Evolutionary conservation across 805 yeast species (phyloP).

Genomic region (Komagataella ulmi): DNA sequence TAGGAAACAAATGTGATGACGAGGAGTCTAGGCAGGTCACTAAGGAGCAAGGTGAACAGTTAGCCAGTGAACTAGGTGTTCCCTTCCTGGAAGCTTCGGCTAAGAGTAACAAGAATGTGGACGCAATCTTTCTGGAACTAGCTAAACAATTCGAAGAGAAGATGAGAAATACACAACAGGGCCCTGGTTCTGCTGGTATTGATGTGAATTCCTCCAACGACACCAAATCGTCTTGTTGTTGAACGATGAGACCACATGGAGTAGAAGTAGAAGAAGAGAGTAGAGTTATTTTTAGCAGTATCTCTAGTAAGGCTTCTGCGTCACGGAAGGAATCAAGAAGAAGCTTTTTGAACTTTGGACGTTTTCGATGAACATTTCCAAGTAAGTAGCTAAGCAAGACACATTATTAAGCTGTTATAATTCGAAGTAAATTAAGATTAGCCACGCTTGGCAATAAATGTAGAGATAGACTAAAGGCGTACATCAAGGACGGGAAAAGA

Average conservation of each 20-base stretch:
- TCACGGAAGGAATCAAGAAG: not conserved
- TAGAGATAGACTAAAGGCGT: not conserved
- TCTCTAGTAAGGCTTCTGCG: not conserved
- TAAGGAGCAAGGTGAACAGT: constrained; percentile 78
- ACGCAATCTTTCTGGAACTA: constrained; percentile 79
- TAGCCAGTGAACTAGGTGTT: constrained; percentile 76
- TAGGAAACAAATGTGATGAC: constrained; percentile 94
- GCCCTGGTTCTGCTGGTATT: constrained; percentile 8
- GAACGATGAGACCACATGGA: constrained; percentile 1
- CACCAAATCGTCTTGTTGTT: constrained; percentile 16
- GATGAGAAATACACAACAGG: constrained; percentile 24
- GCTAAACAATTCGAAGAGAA: constrained; percentile 81
- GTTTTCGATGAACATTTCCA: not conserved
- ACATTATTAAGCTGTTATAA: not conserved
- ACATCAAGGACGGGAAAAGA: not conserved
- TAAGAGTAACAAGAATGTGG: constrained; percentile 84
- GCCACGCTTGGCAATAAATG: not conserved
- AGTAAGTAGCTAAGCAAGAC: not conserved
- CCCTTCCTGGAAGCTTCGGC: constrained; percentile 97
- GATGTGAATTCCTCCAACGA: constrained; percentile 12
- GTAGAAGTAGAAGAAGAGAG: not conserved
- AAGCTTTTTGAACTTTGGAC: not conserved
- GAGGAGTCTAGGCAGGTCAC: constrained; percentile 77
- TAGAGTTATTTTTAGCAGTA: not conserved
- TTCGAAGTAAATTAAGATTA: not conserved